Evolutionary conservation across 2,329 filamentous ascomycete species (phyloP), one percentile per base, ranked within the genome.

Genomic region (Epichloe sibirici): DNA sequence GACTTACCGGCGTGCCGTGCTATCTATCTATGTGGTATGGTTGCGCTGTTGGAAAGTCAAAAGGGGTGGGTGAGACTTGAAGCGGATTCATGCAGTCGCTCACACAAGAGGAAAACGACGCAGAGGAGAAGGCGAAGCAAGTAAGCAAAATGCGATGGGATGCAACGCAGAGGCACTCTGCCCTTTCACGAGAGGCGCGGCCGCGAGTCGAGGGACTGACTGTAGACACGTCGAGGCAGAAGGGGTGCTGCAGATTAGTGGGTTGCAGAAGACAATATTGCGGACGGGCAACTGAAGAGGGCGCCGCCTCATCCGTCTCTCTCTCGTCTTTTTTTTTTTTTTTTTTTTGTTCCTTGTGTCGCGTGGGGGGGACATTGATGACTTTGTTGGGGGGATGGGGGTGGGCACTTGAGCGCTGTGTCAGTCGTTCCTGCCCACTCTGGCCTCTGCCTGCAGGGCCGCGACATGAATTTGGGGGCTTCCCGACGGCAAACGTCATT

Each of bases 241-340:
- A 49, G 28, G 39, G 39, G 44, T 35, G 48, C 48, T 45, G 48
- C 40, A 50, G 48, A 17, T 44, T 44, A n/a, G 48, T 40, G 17
- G 31, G 17, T 37, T 50, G 35, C 17, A 21, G 40, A 23, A 49
- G 21, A 15, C 11, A 28, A 45, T 17, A 35, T 12, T 17, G 25
- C 25, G 31, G 25, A 35, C 31, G 28, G 34, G 11, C 15, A n/a
- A 35, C 28, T 17, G 21, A 23, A 8, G 21, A 5, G 40, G 40
- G 45, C 45, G 45, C 7, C 9, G 17, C 28, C 28, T 11, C 28
- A 2, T 31, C 8, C 28, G 28, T 17, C 17, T 31, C 9, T 31
- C 28, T 31, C 23, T 9, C 28, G 3, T 35, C 5, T n/a, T 46
- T n/a, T 35, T n/a, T 2, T 35, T 3, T 5, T 1, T n/a, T 46